phyloP scores from a whole-genome alignment of 2,329 filamentous ascomycete species.

The Stagonosporopsis vannaccii region DNA sequence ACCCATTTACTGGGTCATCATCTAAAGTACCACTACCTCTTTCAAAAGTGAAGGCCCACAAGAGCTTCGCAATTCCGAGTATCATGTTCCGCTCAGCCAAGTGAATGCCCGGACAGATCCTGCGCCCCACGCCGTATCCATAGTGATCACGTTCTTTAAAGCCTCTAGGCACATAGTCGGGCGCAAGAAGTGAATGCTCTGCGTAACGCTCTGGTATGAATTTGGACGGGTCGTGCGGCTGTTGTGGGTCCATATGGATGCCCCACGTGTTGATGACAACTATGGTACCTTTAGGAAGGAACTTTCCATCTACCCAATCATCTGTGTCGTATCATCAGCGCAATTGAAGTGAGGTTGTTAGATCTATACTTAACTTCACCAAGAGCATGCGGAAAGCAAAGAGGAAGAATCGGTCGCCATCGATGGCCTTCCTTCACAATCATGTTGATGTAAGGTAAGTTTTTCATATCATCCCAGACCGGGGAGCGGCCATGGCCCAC shows the following conservation, averaged over 20 bases:
- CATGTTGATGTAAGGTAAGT: constrained; percentile 30
- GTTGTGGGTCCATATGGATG: constrained; percentile 21
- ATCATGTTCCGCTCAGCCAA: constrained; percentile 41
- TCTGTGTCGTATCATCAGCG: background rate
- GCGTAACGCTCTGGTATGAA: constrained; percentile 31
- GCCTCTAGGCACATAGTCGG: constrained; percentile 20
- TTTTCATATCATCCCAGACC: constrained; percentile 17
- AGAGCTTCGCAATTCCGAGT: constrained; percentile 7
- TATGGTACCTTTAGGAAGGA: constrained; percentile 45
- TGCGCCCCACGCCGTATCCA: constrained; percentile 46
- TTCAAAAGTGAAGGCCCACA: constrained; percentile 10
- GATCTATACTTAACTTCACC: background rate
- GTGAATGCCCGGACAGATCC: constrained; percentile 47
- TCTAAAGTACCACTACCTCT: background rate
- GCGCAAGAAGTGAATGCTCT: constrained; percentile 20
- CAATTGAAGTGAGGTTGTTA: background rate
- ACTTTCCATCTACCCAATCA: constrained; percentile 11
- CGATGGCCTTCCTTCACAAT: constrained; percentile 31
- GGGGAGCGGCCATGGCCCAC: constrained; percentile 1
- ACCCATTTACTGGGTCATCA: constrained; percentile 1
- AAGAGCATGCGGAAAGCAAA: constrained; percentile 14
- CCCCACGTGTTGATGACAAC: constrained; percentile 43
- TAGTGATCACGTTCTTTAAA: constrained; percentile 41
- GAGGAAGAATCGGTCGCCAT: constrained; percentile 20
- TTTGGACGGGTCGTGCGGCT: constrained; percentile 20